Base-by-base conservation (phyloP, 2,329 filamentous ascomycete species). In the Fusarium acutatum region DNA sequence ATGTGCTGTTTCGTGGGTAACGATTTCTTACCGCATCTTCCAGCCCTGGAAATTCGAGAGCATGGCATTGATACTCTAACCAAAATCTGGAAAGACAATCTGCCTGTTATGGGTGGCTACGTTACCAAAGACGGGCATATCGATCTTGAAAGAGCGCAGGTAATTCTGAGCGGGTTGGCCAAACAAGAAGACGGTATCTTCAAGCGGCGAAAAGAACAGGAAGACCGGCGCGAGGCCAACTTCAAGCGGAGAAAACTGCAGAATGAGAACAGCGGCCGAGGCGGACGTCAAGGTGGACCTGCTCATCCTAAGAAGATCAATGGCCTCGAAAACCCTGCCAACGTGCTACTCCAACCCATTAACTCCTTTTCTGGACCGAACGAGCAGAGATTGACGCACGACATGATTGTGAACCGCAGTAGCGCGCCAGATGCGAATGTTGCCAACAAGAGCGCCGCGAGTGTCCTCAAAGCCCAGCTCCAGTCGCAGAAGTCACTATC, bases 1-100 rank as follows among this genome's bases (percentile, higher is more conserved):
- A 96, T 98, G 91, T 98, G 96, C 84, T 98, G 97, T 85, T 98
- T 98, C 81, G 96, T 98, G 64, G 96, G 96, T 75, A 99, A 99
- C 83, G 97, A 99, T 85, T 99, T 99, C 84, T 85, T 99, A 75
- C 96, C 96, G 57, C 96, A 99, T 87, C 86, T 99, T 66, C 96
- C 96, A n/a, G 97, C 96, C 78, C 88, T 99, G 66, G 96, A 98
- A 82, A 98, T 99, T 81, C 91, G 96, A 69, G 96, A 99, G 80
- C 95, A 98, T 80, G 96, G 96, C 54, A 99, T 99, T 79, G 96
- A 99, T 80, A 97, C 95, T 2, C 87, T 99, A 63, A 97, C 95
- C 74, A 92, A 94, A n/a, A 96, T 99, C 63, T 99, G 97, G 96
- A 92, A 94, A 80, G 95, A 98, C 75, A 97, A 97, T 72, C 86